A percentile compares a stretch with the other conserved stretches of the same genome.
Conservation (phyloP, 2,329 filamentous ascomycete genomes). For the Fusarium sp. region DNA sequence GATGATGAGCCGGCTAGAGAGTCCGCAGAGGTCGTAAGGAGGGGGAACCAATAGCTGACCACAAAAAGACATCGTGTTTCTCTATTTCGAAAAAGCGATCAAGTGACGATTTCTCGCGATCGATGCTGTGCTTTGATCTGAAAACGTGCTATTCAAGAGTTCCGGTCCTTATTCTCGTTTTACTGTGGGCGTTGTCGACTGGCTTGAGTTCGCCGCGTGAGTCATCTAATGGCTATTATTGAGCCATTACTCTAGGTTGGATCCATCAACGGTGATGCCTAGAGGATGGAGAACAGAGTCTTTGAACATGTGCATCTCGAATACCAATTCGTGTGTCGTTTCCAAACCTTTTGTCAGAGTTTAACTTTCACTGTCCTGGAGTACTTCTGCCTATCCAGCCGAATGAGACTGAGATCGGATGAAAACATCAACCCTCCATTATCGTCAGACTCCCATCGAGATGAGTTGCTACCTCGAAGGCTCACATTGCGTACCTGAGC, state of each 20-base stretch:
- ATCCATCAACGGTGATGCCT: background rate
- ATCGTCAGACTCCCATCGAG: background rate
- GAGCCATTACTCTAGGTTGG: background rate
- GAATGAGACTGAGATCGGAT: background rate
- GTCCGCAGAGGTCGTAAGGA: slow-evolving; percentile 6
- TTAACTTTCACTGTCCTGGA: background rate
- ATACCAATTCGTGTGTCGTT: background rate
- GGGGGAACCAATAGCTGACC: slow-evolving; percentile 26
- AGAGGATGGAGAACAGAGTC: background rate
- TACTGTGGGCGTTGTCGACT: background rate
- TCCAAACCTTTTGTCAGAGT: background rate
- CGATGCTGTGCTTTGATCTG: background rate
- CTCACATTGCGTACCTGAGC: background rate
- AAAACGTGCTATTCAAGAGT: background rate
- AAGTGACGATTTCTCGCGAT: slow-evolving; percentile 8
- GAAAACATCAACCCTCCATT: background rate
- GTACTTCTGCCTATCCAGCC: background rate
- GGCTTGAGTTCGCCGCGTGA: slow-evolving; percentile 4
- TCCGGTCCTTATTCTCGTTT: background rate
- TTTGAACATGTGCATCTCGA: background rate
- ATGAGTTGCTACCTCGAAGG: background rate
- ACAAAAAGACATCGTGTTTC: slow-evolving; percentile 31
- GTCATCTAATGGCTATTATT: slow-evolving; percentile 21
- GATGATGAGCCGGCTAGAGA: slow-evolving; percentile 45
- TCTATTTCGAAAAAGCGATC: background rate